These are phyloP conservation scores for Globisporangium parvum DNA, from an alignment of 352 stramenopile genomes.

Conservation along the genomic window DNA sequence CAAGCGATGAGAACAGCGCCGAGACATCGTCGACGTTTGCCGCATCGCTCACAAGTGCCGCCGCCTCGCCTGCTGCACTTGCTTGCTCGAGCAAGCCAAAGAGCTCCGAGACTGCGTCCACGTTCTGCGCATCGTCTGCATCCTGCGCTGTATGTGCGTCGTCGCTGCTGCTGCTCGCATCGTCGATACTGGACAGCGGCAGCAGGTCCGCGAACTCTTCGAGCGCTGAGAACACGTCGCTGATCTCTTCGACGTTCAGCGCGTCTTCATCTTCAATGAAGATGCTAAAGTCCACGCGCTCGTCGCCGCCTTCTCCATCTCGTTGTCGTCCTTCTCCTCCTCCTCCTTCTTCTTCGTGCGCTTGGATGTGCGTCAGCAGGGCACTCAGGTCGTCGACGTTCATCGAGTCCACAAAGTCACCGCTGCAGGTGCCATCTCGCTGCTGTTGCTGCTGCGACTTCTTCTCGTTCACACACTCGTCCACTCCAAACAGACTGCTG, in stretches of 20 bases:
- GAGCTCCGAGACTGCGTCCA: slow-evolving; percentile 18
- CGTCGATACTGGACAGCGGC: neutral
- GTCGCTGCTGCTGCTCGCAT: neutral
- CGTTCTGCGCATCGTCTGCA: slow-evolving; percentile 17
- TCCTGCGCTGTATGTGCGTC: slow-evolving; percentile 2
- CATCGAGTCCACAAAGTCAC: slow-evolving; percentile 27
- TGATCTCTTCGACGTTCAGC: slow-evolving; percentile 53
- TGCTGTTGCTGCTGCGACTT: slow-evolving; percentile 12
- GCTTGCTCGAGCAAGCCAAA: slow-evolving; percentile 5
- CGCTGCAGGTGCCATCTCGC: neutral
- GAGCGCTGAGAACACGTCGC: slow-evolving; percentile 36
- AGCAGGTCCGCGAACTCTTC: slow-evolving; percentile 16
- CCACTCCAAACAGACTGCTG: slow-evolving; percentile 8
- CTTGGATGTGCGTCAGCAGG: slow-evolving; percentile 47
- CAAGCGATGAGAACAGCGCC: slow-evolving; percentile 2
- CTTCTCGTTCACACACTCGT: slow-evolving; percentile 13
- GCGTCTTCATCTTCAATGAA: slow-evolving; percentile 46
- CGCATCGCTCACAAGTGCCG: neutral
- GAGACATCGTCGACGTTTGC: slow-evolving; percentile 5
- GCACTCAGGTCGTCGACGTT: slow-evolving; percentile 51
- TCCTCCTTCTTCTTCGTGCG: slow-evolving; percentile 21
- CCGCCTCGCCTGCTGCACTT: neutral
- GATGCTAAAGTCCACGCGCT: slow-evolving; percentile 33
- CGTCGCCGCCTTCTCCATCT: neutral
- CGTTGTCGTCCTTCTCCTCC: neutral